phyloP scores from a whole-genome alignment of 345 rosid genomes.

The Pelargonium nanum region DNA sequence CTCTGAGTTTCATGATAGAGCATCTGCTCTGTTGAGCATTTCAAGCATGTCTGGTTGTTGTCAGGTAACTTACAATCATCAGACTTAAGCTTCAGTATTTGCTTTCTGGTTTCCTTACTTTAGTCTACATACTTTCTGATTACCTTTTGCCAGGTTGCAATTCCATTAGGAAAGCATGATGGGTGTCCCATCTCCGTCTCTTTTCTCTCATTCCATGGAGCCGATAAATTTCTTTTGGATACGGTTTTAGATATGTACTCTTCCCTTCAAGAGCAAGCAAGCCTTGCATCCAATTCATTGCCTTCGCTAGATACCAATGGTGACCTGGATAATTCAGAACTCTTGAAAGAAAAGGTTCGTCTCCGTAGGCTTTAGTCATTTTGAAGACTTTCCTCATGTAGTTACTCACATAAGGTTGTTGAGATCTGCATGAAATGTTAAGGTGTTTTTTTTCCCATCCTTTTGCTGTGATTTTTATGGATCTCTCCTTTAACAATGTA shows the following conservation, averaged over 20 bases:
- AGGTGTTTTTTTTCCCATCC: too few relatives aligned
- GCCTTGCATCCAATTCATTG: constrained; percentile 42
- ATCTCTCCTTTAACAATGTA: too few relatives aligned
- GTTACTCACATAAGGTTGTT: too few relatives aligned
- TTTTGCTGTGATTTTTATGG: too few relatives aligned
- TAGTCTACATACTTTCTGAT: constrained; percentile 5
- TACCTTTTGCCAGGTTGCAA: constrained; percentile 43
- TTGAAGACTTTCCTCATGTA: neutral
- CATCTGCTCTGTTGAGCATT: constrained; percentile 47
- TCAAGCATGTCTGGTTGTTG: constrained; percentile 95
- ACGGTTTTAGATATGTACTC: constrained; percentile 61
- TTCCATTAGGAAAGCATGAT: constrained; percentile 72
- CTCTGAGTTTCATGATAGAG: constrained; percentile 53
- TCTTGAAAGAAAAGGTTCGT: constrained; percentile 80
- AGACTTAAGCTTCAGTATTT: constrained; percentile 4
- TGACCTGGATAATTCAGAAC: constrained; percentile 58
- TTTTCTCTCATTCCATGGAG: constrained; percentile 64
- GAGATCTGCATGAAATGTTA: too few relatives aligned
- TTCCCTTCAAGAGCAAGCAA: constrained; percentile 69
- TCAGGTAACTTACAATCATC: constrained; percentile 39
- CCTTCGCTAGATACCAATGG: constrained; percentile 41
- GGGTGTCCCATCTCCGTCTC: constrained; percentile 68
- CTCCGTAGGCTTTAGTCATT: neutral
- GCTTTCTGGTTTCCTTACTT: constrained; percentile 8
- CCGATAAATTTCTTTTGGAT: constrained; percentile 90